Conservation (phyloP, 2,329 filamentous ascomycete genomes). For the Furcasterigmium furcatum region DNA sequence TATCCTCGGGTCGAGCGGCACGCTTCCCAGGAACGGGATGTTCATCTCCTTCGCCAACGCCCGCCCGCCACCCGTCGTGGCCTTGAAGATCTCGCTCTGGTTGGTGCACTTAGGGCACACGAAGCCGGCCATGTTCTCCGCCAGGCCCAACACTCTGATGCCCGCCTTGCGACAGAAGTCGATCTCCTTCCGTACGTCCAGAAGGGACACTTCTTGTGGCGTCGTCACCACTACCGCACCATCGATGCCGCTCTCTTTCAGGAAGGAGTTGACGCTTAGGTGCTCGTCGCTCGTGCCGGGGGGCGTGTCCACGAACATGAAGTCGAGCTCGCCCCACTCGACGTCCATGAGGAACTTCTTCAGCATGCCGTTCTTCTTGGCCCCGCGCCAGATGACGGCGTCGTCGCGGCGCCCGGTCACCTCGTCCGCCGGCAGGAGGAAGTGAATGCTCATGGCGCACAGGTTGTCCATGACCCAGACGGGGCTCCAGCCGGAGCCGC, state of each 20-base stretch:
- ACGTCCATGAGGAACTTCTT: slow-evolving; percentile 98
- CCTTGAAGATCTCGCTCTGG: slow-evolving; percentile 79
- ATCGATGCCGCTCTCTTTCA: slow-evolving; percentile 89
- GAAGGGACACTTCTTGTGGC: slow-evolving; percentile 86
- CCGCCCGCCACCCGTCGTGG: slow-evolving; percentile 84
- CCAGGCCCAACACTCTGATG: slow-evolving; percentile 82
- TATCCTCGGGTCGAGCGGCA: slow-evolving; percentile 89
- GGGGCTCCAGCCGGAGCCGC: slow-evolving; percentile 84
- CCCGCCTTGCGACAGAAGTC: slow-evolving; percentile 96
- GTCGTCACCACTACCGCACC: slow-evolving; percentile 93
- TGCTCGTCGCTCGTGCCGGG: slow-evolving; percentile 96
- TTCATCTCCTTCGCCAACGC: slow-evolving; percentile 80
- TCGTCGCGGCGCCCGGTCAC: slow-evolving; percentile 62
- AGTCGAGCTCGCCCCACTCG: slow-evolving; percentile 94
- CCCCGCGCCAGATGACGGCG: slow-evolving; percentile 94
- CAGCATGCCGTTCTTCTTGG: slow-evolving; percentile 98
- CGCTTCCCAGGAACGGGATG: slow-evolving; percentile 83
- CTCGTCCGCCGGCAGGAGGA: slow-evolving; percentile 79
- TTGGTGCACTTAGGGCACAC: slow-evolving; percentile 91
- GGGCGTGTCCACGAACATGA: slow-evolving; percentile 89
- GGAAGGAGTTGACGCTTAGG: slow-evolving; percentile 84
- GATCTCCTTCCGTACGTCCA: slow-evolving; percentile 96
- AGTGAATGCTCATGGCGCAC: slow-evolving; percentile 95
- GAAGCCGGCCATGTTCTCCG: slow-evolving; percentile 98
- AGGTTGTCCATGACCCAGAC: slow-evolving; percentile 96